These are phyloP conservation scores for Paecilomyces sp. DNA, from an alignment of 2,329 filamentous ascomycete genomes.

Conservation along the genomic window DNA sequence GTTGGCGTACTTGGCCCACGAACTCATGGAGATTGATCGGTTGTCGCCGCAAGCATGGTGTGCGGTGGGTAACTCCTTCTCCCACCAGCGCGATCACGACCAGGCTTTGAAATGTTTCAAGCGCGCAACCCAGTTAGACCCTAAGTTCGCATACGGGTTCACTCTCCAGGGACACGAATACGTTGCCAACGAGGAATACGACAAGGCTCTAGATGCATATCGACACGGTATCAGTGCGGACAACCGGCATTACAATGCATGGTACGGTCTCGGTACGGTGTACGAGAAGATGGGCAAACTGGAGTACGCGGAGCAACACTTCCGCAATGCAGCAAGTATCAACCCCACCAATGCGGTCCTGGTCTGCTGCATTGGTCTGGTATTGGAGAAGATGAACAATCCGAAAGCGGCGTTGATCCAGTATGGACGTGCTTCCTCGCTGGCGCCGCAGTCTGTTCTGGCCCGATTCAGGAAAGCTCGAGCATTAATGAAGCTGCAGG, in stretches of 20 bases:
- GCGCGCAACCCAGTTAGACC: conserved; percentile 81
- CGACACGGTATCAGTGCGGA: conserved; percentile 80
- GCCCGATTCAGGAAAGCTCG: conserved; percentile 91
- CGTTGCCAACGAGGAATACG: conserved; percentile 92
- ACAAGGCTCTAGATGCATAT: conserved; percentile 85
- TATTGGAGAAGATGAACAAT: conserved; percentile 83
- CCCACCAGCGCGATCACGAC: conserved; percentile 84
- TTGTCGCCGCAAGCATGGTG: conserved; percentile 95
- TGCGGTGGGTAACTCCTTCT: conserved; percentile 89
- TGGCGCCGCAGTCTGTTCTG: conserved; percentile 74
- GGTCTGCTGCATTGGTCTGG: conserved; percentile 84
- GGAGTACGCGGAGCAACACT: conserved; percentile 86
- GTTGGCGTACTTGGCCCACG: conserved; percentile 84
- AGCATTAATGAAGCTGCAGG: conserved; percentile 68
- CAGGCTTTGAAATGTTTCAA: conserved; percentile 93
- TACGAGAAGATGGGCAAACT: conserved; percentile 88
- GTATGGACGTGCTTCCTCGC: conserved; percentile 72
- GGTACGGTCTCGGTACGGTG: conserved; percentile 77
- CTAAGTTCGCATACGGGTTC: conserved; percentile 89
- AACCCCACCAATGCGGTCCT: conserved; percentile 92
- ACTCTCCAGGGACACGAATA: conserved; percentile 95
- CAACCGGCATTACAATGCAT: conserved; percentile 92
- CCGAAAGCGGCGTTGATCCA: conserved; percentile 69
- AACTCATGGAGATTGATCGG: conserved; percentile 78
- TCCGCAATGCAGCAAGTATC: conserved; percentile 77